Base-by-base conservation (phyloP, 129 eudicot species). In the Pittosporum tobira region DNA sequence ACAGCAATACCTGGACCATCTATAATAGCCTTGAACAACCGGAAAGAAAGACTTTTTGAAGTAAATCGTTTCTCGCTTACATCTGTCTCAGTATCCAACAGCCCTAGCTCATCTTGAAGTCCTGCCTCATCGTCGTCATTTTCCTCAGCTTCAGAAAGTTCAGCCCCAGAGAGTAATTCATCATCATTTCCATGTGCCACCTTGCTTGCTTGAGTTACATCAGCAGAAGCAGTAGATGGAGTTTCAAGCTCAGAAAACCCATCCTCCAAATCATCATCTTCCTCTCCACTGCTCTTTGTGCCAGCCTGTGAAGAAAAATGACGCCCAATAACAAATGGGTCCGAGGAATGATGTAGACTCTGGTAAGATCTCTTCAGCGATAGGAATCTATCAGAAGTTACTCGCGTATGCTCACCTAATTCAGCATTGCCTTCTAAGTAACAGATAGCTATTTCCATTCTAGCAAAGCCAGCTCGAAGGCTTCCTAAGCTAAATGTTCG, bases 201-300 rank as follows among this genome's bases (percentile, higher is more conserved):
- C 55, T 22, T 44, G 48, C 38, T 61, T 16, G 53, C 38, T 47
- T 47, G 57, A 48, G 43, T 73, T 57, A 63, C 47, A 28, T 67
- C 66, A 19, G 73, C 51, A 34, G 48, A 43, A 29, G 68, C 61
- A n/a, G n/a, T n/a, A n/a, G n/a, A n/a, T 57, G 65, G 51, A 58
- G 59, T 49, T 54, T 75, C 94, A 64, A 82, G 82, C 73, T 89
- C 88, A 27, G 95, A 82, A 71, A 85, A 85, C 3, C 78, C 84
- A 62, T 82, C 91, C 53, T 79, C 82, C 73, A 89, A 82, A 42
- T 77, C 80, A 51, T 68, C 82, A 57, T 63, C 78, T 55, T 82
- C 87, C 45, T 82, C 88, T 6, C 71, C 81, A 48, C 76, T 74
- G 64, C 67, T 79, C 72, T 75, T 69, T 16, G 75, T 64, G 48